Evolutionary conservation across 2,329 filamentous ascomycete species (phyloP), one percentile per base, ranked within the genome.

Genomic region (Lachnellula arida): DNA sequence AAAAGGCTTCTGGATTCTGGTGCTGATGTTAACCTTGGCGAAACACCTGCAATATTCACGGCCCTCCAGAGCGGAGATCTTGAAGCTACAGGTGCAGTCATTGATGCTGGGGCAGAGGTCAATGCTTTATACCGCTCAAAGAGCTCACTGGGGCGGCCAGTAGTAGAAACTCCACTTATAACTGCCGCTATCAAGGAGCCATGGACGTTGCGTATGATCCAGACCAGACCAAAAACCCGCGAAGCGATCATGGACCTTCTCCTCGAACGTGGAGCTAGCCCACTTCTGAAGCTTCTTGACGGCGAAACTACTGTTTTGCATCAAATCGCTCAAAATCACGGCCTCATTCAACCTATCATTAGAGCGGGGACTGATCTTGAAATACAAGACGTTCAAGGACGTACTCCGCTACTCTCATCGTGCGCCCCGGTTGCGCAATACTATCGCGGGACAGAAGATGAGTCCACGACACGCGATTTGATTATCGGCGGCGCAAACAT

Each of bases 401-500:
- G 51, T 12, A 57, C 51, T 43, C 48, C 51, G 7, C 28, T 59
- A n/a, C 55, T 49, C 25, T 19, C 15, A 35, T 43, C 54, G 2
- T 56, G 54, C 35, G 4, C 11, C 9, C 43, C 34, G 7, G 3
- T 19, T 19, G 15, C 15, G 8, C 7, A 15, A 4, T 48, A 2
- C 6, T 28, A 48, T 17, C 43, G 12, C 5, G 43, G 19, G 28
- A 32, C 28, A 32, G 28, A 54, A 42, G 22, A 47, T n/a, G 51
- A 54, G 44, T 19, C 23, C 22, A 11, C 12, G 23, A 17, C 50
- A 17, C 39, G 12, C 19, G 50, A 35, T 28, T 35, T 57, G 32
- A 48, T 57, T 32, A 11, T 40, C 12, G 51, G 46, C 34, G 59
- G 59, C 25, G 50, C 56, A 22, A 42, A 59, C 49, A 52, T 56